These are phyloP conservation scores for Tulasnella sp. DNA, from an alignment of 768 basidiomycete species.

Conservation along the genomic window DNA sequence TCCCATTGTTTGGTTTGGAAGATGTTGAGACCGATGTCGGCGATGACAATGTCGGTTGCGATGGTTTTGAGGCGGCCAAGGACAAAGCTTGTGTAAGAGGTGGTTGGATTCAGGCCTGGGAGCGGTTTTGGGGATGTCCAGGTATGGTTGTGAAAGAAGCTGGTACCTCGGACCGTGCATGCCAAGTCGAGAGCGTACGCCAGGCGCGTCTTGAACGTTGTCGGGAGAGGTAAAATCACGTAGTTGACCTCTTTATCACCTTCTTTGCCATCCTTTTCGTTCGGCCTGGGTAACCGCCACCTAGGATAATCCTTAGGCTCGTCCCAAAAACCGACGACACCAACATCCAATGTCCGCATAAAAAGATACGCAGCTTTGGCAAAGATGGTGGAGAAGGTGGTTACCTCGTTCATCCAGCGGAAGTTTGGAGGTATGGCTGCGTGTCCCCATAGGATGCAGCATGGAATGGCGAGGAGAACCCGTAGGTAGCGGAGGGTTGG, in stretches of 20 bases:
- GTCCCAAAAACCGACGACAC: slow-evolving; percentile 1
- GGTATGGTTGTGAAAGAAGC: not conserved
- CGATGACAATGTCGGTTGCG: not conserved
- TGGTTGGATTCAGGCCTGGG: not conserved
- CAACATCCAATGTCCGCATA: not conserved
- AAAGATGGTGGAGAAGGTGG: not conserved
- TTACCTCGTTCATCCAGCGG: not conserved
- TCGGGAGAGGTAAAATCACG: not conserved
- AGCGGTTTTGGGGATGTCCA: not conserved
- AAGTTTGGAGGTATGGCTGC: not conserved
- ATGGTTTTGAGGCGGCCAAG: not conserved
- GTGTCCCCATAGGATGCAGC: not conserved
- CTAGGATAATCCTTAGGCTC: not conserved
- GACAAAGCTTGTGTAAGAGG: not conserved
- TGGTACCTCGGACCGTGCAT: not conserved
- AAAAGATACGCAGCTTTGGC: not conserved
- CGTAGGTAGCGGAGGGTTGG: not conserved
- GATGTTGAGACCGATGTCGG: not conserved
- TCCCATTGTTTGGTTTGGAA: not conserved
- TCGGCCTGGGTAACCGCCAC: not conserved
- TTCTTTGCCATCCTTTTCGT: not conserved
- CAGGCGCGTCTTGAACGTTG: not conserved
- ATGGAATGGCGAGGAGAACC: not conserved
- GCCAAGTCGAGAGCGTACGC: not conserved
- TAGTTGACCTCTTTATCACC: not conserved